Percentiles rank a stretch among this genome's conserved stretches.
Conservation (phyloP, 2,329 filamentous ascomycete species). For the Alternaria ethzedia region DNA sequence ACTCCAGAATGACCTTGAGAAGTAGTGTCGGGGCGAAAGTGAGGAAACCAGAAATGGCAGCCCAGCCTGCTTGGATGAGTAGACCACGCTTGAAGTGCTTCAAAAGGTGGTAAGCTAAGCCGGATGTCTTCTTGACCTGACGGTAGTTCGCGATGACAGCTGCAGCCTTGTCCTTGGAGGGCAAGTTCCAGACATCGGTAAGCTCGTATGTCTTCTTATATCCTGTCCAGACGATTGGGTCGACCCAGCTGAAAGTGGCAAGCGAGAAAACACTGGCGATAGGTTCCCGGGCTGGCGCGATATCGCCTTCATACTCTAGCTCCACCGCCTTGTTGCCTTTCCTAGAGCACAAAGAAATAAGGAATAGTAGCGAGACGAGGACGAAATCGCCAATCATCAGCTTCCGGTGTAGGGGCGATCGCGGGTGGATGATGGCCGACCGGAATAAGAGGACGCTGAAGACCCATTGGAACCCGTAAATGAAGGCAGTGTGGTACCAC, state of each 20-base stretch:
- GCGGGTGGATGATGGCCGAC: slow-evolving; percentile 80
- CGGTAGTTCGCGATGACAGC: slow-evolving; percentile 82
- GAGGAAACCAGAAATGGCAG: slow-evolving; percentile 78
- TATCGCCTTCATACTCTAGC: slow-evolving; percentile 85
- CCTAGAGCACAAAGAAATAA: slow-evolving; percentile 79
- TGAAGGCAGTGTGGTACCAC: slow-evolving; percentile 89
- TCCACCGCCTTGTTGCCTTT: slow-evolving; percentile 91
- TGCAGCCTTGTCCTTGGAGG: slow-evolving; percentile 86
- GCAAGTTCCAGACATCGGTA: slow-evolving; percentile 87
- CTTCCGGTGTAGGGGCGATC: slow-evolving; percentile 65
- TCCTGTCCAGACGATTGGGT: slow-evolving; percentile 85
- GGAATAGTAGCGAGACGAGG: slow-evolving; percentile 74
- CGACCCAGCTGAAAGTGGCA: slow-evolving; percentile 88
- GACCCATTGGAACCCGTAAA: slow-evolving; percentile 85
- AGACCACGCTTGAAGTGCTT: slow-evolving; percentile 82
- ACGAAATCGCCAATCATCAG: slow-evolving; percentile 77
- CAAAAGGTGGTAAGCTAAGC: slow-evolving; percentile 79
- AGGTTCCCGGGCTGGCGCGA: slow-evolving; percentile 86
- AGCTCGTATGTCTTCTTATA: slow-evolving; percentile 86
- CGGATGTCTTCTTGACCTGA: slow-evolving; percentile 80
- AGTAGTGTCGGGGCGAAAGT: slow-evolving; percentile 92
- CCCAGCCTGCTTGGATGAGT: slow-evolving; percentile 79
- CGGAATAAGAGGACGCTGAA: slow-evolving; percentile 80
- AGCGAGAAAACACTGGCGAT: slow-evolving; percentile 87
- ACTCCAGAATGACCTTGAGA: slow-evolving; percentile 88